These are phyloP conservation scores for Ciborinia camelliae DNA, from an alignment of 2,329 filamentous ascomycete genomes.

Conservation along the genomic window DNA sequence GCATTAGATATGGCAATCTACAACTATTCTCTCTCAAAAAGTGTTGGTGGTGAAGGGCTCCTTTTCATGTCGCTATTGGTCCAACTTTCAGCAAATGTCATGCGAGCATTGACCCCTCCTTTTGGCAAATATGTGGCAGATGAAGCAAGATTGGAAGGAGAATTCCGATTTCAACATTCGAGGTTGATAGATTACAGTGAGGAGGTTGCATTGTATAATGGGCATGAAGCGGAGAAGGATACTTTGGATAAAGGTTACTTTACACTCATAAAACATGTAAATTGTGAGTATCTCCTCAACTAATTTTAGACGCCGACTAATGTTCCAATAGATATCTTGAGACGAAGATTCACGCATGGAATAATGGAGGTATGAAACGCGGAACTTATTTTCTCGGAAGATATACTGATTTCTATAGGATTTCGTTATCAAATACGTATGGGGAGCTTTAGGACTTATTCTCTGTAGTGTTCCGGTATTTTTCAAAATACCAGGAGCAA, in stretches of 20 bases:
- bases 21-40: constrained; percentile 88
- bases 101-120: constrained; percentile 90
- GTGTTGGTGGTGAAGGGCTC: constrained; percentile 92
- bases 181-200: constrained; percentile 94
- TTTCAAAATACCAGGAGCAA: constrained; percentile 76
- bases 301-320: constrained; percentile 1
- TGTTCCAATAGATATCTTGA: constrained; percentile 64
- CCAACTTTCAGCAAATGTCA: constrained; percentile 83
- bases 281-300: constrained; percentile 42
- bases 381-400: background rate
- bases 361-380: constrained; percentile 68
- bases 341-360: constrained; percentile 91
- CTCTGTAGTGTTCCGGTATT: constrained; percentile 96
- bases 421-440: constrained; percentile 99
- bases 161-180: constrained; percentile 94
- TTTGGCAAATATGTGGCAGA: constrained; percentile 98
- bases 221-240: constrained; percentile 92
- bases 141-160: constrained; percentile 88
- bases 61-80: constrained; percentile 94
- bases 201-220: constrained; percentile 87
- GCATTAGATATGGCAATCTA: constrained; percentile 95
- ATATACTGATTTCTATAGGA: constrained; percentile 47
- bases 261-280: constrained; percentile 97
- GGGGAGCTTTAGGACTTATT: constrained; percentile 87
- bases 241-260: constrained; percentile 98